These are phyloP conservation scores for Saccharomyces uvarum DNA, from an alignment of 1,139 yeast genomes.

Conservation along the genomic window DNA sequence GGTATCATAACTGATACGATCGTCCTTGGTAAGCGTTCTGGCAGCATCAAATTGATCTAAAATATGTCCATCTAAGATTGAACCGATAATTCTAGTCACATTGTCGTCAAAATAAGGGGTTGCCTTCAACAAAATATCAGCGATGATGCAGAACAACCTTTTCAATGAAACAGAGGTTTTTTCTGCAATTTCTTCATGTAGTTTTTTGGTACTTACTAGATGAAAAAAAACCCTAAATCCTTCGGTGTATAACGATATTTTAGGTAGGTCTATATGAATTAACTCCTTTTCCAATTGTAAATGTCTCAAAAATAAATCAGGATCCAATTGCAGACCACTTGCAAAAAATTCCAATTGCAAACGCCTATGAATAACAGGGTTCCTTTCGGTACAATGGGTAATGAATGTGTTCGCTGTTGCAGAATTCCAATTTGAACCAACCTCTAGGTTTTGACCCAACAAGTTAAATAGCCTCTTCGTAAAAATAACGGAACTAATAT, in stretches of 20 bases:
- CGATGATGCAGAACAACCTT: constrained; percentile 19
- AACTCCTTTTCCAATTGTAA: constrained; percentile 18
- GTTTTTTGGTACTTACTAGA: constrained; percentile 17
- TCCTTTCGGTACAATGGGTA: constrained; percentile 19
- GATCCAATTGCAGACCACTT: constrained; percentile 24
- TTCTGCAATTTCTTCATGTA: constrained; percentile 17
- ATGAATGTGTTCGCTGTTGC: constrained; percentile 15
- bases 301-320: constrained; percentile 18
- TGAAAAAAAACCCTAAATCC: constrained; percentile 29
- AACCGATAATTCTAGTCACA: constrained; percentile 21
- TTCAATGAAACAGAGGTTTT: constrained; percentile 22
- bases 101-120: constrained; percentile 25
- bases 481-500: constrained; percentile 16
- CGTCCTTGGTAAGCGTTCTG: constrained; percentile 3
- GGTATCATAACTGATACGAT: background rate
- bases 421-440: constrained; percentile 16
- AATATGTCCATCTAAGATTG: constrained; percentile 23
- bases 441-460: constrained; percentile 11
- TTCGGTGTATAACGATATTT: constrained; percentile 25
- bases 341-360: constrained; percentile 28
- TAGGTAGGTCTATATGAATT: constrained; percentile 15
- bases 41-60: constrained; percentile 14
- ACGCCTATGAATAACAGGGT: constrained; percentile 17
- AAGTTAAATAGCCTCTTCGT: constrained; percentile 18
- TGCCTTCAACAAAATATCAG: constrained; percentile 24